Percentiles rank a stretch among this genome's conserved stretches.
These are phyloP conservation scores for Pilasporangium apinafurcum DNA, from an alignment of 352 stramenopile species.

Conservation along the genomic window DNA sequence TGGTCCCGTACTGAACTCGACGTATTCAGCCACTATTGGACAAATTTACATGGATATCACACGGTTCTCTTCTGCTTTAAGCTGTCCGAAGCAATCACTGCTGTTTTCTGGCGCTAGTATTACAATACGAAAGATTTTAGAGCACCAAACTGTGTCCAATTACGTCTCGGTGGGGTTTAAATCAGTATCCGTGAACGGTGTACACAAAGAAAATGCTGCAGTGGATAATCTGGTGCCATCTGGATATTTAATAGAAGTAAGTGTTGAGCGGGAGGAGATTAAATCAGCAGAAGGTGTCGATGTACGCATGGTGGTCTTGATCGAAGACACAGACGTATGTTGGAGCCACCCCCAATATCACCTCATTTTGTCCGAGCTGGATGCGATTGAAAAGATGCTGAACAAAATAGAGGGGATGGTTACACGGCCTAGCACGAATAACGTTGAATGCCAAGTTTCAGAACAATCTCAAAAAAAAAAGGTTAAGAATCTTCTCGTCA, in stretches of 20 bases:
- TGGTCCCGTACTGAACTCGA: too few relatives aligned
- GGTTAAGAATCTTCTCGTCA: constrained; percentile 21
- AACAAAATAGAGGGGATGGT: constrained; percentile 34
- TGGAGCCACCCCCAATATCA: constrained; percentile 27
- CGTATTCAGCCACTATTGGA: too few relatives aligned
- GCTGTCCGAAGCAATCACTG: background rate
- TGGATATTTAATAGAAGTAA: constrained; percentile 8
- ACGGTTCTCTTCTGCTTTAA: too few relatives aligned
- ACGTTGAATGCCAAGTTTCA: too few relatives aligned
- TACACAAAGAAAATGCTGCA: background rate
- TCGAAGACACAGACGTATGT: constrained; percentile 16
- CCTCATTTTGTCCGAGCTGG: constrained; percentile 21
- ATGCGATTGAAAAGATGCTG: constrained; percentile 14
- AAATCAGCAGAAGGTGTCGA: constrained; percentile 11
- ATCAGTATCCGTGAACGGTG: constrained; percentile 6
- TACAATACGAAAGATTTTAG: constrained; percentile 1
- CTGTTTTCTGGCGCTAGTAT: constrained; percentile 8
- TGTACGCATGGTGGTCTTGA: constrained; percentile 17
- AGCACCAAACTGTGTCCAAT: background rate
- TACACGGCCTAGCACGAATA: constrained; percentile 4
- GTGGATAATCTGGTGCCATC: constrained; percentile 1
- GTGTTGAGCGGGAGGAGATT: constrained; percentile 18
- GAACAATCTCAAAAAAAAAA: too few relatives aligned
- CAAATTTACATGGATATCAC: too few relatives aligned
- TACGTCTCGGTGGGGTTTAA: constrained; percentile 3